A percentile compares a stretch with the other conserved stretches of the same genome.
Evolutionary conservation across 805 yeast genomes (phyloP).

Genomic region (Kodamaea neixiangensis): DNA sequence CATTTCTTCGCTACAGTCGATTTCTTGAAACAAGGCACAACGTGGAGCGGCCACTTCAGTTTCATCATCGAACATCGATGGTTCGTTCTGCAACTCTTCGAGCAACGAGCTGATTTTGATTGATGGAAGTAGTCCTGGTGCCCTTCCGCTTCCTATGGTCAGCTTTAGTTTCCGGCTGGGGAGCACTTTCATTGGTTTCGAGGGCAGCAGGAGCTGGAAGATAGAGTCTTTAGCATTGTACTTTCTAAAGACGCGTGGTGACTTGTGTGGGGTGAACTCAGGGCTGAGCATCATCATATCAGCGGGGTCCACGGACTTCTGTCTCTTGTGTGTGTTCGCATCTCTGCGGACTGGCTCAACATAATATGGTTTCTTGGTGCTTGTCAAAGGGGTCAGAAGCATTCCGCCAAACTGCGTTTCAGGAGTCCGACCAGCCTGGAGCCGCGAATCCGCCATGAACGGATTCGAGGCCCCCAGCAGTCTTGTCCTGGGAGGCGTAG

Average conservation of each 20-base stretch:
- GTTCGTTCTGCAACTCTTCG: conserved; percentile 4
- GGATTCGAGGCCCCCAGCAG: neutral
- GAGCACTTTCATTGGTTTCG: conserved; percentile 6
- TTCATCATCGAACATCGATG: neutral
- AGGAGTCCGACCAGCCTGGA: conserved; percentile 4
- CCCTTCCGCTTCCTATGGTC: conserved; percentile 15
- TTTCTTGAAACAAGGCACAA: conserved; percentile 7
- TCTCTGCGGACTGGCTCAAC: neutral
- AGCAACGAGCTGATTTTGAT: conserved; percentile 9
- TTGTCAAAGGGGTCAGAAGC: conserved; percentile 10
- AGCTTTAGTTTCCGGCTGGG: conserved; percentile 13
- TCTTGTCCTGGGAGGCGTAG: conserved; percentile 14
- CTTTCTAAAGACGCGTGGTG: conserved; percentile 7
- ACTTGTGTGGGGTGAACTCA: conserved; percentile 13
- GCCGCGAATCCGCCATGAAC: neutral
- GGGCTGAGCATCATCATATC: conserved; percentile 11
- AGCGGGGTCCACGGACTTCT: conserved; percentile 5
- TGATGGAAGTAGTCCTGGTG: conserved; percentile 10
- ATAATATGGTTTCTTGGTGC: conserved; percentile 2
- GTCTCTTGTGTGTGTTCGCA: conserved; percentile 7
- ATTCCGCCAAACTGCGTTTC: conserved; percentile 7
- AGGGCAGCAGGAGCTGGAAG: conserved; percentile 8
- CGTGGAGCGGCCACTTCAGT: neutral
- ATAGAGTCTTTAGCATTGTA: conserved; percentile 10
- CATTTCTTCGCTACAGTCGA: conserved; percentile 7